Conservation (phyloP, 176 grass and related monocot species). For the Puya raimondii region DNA sequence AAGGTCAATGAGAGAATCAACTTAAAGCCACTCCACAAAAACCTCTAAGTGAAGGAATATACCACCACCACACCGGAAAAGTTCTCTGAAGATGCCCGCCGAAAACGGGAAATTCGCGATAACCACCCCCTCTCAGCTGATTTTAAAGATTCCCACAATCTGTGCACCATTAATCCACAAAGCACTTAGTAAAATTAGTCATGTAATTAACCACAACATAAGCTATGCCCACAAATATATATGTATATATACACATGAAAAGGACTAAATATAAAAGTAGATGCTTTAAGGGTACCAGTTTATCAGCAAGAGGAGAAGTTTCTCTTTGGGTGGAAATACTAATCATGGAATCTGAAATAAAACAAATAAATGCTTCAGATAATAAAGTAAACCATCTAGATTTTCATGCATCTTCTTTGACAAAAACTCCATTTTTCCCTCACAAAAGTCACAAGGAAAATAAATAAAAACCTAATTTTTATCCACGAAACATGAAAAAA, state of each 20-base stretch:
- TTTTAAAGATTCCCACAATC: conserved; percentile 24
- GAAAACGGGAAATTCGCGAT: background rate
- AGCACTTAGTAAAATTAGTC: conserved; percentile 16
- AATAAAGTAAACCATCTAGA: background rate
- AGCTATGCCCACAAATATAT: background rate
- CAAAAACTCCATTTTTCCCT: background rate
- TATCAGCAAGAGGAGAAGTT: background rate
- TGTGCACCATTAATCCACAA: conserved; percentile 23
- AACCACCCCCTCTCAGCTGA: background rate
- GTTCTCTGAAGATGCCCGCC: conserved; percentile 7
- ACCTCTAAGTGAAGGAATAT: conserved; percentile 17
- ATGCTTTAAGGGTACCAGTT: background rate
- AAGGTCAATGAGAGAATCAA: background rate
- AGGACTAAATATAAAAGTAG: too few species aligned
- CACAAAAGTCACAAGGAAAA: background rate
- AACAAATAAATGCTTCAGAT: background rate
- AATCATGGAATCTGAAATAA: background rate
- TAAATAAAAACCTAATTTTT: background rate
- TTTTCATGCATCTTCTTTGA: background rate
- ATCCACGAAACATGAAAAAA: background rate
- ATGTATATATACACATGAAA: background rate
- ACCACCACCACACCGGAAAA: conserved; percentile 11
- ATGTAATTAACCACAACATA: conserved; percentile 11
- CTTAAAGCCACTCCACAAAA: background rate
- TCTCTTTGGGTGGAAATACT: background rate